Base-by-base conservation (phyloP, 345 rosid species). In the Rhizophora apiculata region DNA sequence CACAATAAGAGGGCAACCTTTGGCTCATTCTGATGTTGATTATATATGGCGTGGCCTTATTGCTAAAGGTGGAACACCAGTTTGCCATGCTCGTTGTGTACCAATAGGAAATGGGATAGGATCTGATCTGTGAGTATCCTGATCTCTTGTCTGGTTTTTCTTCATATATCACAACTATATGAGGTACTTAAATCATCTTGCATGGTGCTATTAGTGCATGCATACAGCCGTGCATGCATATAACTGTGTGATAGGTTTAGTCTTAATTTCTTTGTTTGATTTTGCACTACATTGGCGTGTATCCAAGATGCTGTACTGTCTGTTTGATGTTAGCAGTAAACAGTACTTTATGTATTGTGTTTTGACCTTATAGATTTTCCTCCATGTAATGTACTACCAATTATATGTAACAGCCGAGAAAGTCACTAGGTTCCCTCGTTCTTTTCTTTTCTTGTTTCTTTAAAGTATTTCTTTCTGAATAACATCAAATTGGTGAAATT, bases 41-140 rank as follows among this genome's bases (percentile, higher is more conserved):
- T 83, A 31, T 75, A 84, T 85, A 53, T 89, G 95, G 95, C 84
- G 95, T 31, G 95, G 95, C 37, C 67, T 83, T 51, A 83, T 89
- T 80, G 91, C 91, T 6, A 89, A 89, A 80, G 95, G 95, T 67
- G 95, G 95, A 76, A 87, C 87, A 6, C 87, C 87, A 58, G 91
- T 89, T 67, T 89, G 95, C 72, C 83, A 77, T 71, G 89, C 91
- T 57, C 89, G 95, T 67, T 89, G 95, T 69, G 83, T 89, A 52
- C 89, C 88, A 43, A 65, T 84, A 5, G 89, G 88, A 55, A 85
- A 81, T 71, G 84, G 85, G 67, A 76, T 81, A 58, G 85, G 74
- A 31, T 71, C 74, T 30, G 95, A 87, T 56, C 78, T 89, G 95
- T 89, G 76, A 87, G 95, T 85, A 37, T 70, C 31, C 9, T 24